These are phyloP conservation scores for Sporodiniella umbellata DNA, from an alignment of 371 early-diverging fungal species.

Conservation along the genomic window DNA sequence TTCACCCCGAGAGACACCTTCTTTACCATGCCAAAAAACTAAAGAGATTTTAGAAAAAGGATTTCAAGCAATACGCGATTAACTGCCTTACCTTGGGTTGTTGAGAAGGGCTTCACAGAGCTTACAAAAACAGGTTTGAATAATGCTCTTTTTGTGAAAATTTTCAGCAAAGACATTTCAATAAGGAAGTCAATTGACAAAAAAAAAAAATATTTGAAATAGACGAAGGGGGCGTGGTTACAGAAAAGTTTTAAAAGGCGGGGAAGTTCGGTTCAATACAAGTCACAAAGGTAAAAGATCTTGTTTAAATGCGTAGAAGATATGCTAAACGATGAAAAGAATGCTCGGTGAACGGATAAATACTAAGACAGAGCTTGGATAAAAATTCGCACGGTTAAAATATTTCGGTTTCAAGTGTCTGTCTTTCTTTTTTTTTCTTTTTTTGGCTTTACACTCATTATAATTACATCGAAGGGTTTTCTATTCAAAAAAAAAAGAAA, in stretches of 20 bases:
- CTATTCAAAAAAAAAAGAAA: too few species aligned
- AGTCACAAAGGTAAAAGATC: neutral
- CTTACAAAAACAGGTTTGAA: constrained; percentile 8
- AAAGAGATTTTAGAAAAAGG: neutral
- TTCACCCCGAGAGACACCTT: constrained; percentile 29
- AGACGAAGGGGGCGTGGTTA: constrained; percentile 5
- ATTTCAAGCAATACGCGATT: neutral
- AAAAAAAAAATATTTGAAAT: constrained; percentile 1
- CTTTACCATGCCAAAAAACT: constrained; percentile 36
- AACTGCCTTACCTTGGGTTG: constrained; percentile 19
- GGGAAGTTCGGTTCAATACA: constrained; percentile 11
- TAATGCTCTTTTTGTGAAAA: constrained; percentile 23
- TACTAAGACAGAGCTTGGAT: too few species aligned
- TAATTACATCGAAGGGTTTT: too few species aligned
- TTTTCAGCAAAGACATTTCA: constrained; percentile 31
- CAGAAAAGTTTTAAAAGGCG: constrained; percentile 8
- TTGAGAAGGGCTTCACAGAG: constrained; percentile 17
- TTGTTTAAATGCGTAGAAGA: too few species aligned
- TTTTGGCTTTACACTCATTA: too few species aligned
- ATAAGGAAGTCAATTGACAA: neutral
- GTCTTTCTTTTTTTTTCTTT: too few species aligned
- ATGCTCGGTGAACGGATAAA: too few species aligned
- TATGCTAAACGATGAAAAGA: too few species aligned
- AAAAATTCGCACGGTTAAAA: too few species aligned
- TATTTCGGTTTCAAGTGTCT: too few species aligned